Conservation (phyloP, 768 basidiomycete genomes). For the Phlebiopsis gigantea region DNA sequence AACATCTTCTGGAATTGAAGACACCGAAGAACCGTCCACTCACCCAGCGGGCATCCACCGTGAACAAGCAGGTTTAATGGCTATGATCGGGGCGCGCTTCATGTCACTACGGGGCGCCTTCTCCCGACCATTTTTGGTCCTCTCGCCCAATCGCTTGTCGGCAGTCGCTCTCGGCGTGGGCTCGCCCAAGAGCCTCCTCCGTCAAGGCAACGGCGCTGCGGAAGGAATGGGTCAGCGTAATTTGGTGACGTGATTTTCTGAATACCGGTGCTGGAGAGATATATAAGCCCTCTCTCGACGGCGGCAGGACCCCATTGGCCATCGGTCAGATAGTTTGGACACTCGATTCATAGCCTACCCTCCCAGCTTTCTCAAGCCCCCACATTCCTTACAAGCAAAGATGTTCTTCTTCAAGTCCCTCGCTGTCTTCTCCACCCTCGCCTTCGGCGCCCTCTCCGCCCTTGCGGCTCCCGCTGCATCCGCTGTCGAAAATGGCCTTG, state of each 20-base stretch:
- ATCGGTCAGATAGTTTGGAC: background rate
- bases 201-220: background rate
- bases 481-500: conserved; percentile 12
- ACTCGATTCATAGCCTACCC: background rate
- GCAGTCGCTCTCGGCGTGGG: background rate
- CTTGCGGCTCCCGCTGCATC: conserved; percentile 8
- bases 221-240: background rate
- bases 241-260: background rate
- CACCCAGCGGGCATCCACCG: background rate
- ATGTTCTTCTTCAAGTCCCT: conserved; percentile 32
- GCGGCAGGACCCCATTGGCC: background rate
- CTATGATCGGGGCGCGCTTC: background rate
- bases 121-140: background rate
- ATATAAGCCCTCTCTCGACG: background rate
- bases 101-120: background rate
- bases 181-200: background rate
- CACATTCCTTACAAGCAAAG: conserved; percentile 27
- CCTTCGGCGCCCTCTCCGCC: conserved; percentile 24
- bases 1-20: background rate
- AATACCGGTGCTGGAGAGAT: background rate
- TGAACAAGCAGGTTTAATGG: background rate
- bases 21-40: background rate
- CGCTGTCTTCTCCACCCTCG: conserved; percentile 21
- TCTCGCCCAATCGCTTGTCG: background rate
- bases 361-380: conserved; percentile 11